A percentile compares a stretch with the other conserved stretches of the same genome.
Conservation (phyloP, 148 eudicot genomes). For the Amaranthus cruentus region DNA sequence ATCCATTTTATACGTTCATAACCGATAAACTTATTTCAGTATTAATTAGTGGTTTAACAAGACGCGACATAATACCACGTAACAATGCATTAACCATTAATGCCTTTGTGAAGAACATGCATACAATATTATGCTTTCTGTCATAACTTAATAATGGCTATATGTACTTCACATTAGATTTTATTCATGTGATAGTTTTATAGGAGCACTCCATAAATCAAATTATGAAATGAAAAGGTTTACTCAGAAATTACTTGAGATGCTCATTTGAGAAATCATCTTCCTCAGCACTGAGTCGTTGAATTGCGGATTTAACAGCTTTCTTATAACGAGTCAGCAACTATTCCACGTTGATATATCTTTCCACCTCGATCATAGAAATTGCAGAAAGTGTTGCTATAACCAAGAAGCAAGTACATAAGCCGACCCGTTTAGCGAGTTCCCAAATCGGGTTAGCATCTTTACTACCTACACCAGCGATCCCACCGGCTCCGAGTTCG, state of each 20-base stretch:
- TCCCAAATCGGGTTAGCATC: constrained; percentile 76
- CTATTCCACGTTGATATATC: constrained; percentile 74
- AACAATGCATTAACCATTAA: too few relatives aligned
- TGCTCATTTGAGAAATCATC: constrained; percentile 29
- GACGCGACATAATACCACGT: too few relatives aligned
- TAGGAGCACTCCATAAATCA: too few relatives aligned
- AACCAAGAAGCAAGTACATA: constrained; percentile 73
- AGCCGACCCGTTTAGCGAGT: constrained; percentile 44
- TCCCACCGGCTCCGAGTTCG: constrained; percentile 94
- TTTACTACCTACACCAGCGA: constrained; percentile 83
- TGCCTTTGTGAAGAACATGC: too few relatives aligned
- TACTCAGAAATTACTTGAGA: constrained; percentile 26
- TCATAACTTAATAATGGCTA: too few relatives aligned
- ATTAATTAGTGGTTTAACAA: too few relatives aligned
- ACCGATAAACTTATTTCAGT: too few relatives aligned
- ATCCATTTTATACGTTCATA: too few relatives aligned
- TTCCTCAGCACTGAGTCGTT: constrained; percentile 37
- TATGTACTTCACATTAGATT: too few relatives aligned
- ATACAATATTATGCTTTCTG: too few relatives aligned
- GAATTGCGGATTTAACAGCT: constrained; percentile 78
- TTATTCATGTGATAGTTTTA: too few relatives aligned
- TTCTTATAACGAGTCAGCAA: constrained; percentile 70
- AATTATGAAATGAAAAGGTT: not conserved
- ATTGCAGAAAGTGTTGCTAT: constrained; percentile 79
- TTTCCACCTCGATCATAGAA: constrained; percentile 75